A percentile compares a stretch with the other conserved stretches of the same genome.
Conservation (phyloP, 1,139 yeast genomes). For the Williopsis jadinii region DNA sequence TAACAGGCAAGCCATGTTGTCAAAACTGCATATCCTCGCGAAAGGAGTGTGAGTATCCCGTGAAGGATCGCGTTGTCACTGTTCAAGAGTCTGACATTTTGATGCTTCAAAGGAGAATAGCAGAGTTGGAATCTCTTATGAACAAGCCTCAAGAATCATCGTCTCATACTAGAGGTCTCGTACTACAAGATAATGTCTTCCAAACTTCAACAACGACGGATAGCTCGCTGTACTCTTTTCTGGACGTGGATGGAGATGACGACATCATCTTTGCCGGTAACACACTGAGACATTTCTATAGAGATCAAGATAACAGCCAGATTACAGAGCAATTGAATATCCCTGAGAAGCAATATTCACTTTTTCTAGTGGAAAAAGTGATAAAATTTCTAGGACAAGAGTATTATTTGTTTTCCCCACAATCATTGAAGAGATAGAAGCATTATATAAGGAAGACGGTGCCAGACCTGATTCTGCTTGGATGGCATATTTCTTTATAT, state of each 20-base stretch:
- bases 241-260: constrained; percentile 16
- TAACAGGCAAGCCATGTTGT: constrained; percentile 13
- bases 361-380: constrained; percentile 28
- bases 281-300: constrained; percentile 10
- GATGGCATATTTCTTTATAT: constrained; percentile 23
- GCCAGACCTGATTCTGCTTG: constrained; percentile 18
- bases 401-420: constrained; percentile 33
- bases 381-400: constrained; percentile 33
- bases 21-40: constrained; percentile 15
- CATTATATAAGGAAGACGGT: constrained; percentile 10
- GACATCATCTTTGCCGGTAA: constrained; percentile 5
- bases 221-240: constrained; percentile 25
- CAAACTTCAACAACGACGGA: constrained; percentile 27
- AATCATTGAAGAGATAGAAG: constrained; percentile 22
- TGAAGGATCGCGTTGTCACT: constrained; percentile 43
- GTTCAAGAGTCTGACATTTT: constrained; percentile 45
- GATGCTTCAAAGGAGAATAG: constrained; percentile 35
- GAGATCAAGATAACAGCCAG: constrained; percentile 2
- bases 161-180: constrained; percentile 6
- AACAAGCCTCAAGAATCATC: constrained; percentile 1
- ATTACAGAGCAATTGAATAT: constrained; percentile 15
- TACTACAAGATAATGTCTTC: constrained; percentile 17
- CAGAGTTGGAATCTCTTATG: constrained; percentile 26
- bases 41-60: constrained; percentile 40
- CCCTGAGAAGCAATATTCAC: constrained; percentile 30